Evolutionary conservation across 305 asterid genomes (phyloP).

Genomic region (Striga hermonthica): DNA sequence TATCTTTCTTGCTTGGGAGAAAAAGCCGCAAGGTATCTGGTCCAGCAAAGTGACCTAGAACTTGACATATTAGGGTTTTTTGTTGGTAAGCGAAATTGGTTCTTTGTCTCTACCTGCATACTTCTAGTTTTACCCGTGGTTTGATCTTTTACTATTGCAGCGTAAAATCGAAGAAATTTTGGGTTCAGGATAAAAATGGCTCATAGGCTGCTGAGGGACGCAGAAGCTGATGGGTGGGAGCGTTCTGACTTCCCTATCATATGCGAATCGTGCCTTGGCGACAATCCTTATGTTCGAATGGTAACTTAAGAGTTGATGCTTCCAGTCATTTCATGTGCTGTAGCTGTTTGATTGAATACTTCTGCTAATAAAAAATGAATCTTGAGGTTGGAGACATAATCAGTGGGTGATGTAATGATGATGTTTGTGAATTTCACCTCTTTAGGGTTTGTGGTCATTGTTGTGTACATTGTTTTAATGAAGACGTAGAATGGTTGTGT

Average conservation of each 20-base stretch:
- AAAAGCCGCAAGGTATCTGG: constrained; percentile 26
- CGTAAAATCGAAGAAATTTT: neutral
- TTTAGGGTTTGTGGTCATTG: neutral
- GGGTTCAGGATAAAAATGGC: constrained; percentile 52
- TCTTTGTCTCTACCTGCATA: neutral
- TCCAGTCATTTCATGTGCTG: neutral
- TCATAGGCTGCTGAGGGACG: constrained; percentile 81
- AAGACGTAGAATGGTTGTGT: neutral
- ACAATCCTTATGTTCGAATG: constrained; percentile 90
- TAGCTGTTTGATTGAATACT: constrained; percentile 1
- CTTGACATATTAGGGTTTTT: constrained; percentile 33
- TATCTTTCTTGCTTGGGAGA: neutral
- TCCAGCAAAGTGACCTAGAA: constrained; percentile 5
- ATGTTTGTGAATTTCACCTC: neutral
- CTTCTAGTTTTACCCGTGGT: neutral
- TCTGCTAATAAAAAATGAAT: constrained; percentile 11
- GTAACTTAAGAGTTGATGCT: constrained; percentile 37
- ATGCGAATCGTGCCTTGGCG: constrained; percentile 92
- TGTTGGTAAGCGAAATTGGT: constrained; percentile 5
- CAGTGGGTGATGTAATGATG: neutral
- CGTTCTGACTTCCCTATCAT: constrained; percentile 88
- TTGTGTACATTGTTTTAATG: neutral
- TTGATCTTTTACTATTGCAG: constrained; percentile 17
- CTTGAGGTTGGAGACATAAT: neutral
- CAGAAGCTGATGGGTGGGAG: constrained; percentile 96